Percentiles rank a stretch among this genome's conserved stretches.
Conservation (phyloP, 2,329 filamentous ascomycete species). For the Leptosphaerulina australis region DNA sequence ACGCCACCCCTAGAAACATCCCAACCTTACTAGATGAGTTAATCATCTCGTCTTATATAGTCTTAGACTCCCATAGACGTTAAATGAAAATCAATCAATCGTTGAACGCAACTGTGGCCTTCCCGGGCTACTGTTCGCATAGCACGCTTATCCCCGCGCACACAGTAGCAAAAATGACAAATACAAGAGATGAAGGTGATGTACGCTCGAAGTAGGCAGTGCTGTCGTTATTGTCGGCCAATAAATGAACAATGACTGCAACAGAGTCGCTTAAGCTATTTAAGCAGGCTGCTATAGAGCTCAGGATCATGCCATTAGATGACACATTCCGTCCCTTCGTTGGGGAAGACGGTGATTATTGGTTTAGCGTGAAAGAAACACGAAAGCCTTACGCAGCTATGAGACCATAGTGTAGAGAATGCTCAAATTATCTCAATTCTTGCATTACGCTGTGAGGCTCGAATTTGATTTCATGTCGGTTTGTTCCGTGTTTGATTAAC, state of each 20-base stretch:
- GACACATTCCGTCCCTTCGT: neutral
- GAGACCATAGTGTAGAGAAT: neutral
- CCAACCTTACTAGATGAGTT: too few relatives aligned
- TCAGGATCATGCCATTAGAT: neutral
- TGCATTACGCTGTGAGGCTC: neutral
- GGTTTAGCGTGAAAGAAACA: neutral
- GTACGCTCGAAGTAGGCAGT: neutral
- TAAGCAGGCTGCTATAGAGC: neutral
- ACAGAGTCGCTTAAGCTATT: neutral
- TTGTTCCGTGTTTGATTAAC: neutral
- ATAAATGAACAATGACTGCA: neutral
- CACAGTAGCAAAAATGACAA: neutral
- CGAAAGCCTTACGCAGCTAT: neutral
- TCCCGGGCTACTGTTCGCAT: too few relatives aligned
- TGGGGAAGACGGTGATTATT: neutral
- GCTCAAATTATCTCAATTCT: constrained; percentile 1
- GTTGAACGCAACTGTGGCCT: too few relatives aligned
- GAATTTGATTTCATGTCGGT: neutral
- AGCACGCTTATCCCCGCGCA: too few relatives aligned
- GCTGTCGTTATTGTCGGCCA: neutral
- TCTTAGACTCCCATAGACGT: too few relatives aligned
- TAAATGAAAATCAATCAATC: too few relatives aligned
- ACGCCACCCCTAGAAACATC: too few relatives aligned
- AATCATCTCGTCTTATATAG: too few relatives aligned
- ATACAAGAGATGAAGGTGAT: neutral